A percentile compares a stretch with the other conserved stretches of the same genome.
phyloP scores from a whole-genome alignment of 2,329 filamentous ascomycete genomes.

The Lachnum nothofagi region DNA sequence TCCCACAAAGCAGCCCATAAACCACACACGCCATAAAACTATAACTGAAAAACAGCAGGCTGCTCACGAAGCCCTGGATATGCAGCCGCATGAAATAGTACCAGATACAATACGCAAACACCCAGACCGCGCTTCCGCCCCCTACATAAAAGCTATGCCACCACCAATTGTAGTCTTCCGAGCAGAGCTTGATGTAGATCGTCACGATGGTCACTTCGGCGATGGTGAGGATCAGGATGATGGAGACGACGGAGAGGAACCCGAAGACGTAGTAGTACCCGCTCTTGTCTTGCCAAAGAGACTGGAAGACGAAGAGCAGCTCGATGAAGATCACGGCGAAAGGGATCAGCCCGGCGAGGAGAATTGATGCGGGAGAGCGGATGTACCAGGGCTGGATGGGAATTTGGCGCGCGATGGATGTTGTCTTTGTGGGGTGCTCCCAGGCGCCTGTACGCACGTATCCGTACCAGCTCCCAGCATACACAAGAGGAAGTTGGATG shows the following conservation, averaged over 20 bases:
- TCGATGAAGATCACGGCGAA: slow-evolving; percentile 88
- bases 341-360: slow-evolving; percentile 72
- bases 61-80: slow-evolving; percentile 73
- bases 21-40: slow-evolving; percentile 75
- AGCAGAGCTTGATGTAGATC: slow-evolving; percentile 76
- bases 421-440: slow-evolving; percentile 78
- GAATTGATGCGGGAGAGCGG: slow-evolving; percentile 54
- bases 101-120: slow-evolving; percentile 78
- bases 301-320: slow-evolving; percentile 80
- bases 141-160: slow-evolving; percentile 83
- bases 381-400: slow-evolving; percentile 73
- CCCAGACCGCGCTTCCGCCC: slow-evolving; percentile 70
- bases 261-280: slow-evolving; percentile 91
- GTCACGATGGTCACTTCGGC: slow-evolving; percentile 79
- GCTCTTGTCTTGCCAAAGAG: slow-evolving; percentile 83
- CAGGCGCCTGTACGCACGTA: slow-evolving; percentile 63
- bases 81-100: slow-evolving; percentile 78
- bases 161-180: slow-evolving; percentile 89
- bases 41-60: slow-evolving; percentile 79
- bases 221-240: slow-evolving; percentile 69
- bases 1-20: slow-evolving; percentile 76
- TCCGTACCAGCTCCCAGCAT: slow-evolving; percentile 72
- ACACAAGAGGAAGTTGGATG: slow-evolving; percentile 80
- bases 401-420: slow-evolving; percentile 64
- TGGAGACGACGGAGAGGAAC: slow-evolving; percentile 69